These are phyloP conservation scores for Eimeria sp. DNA, from an alignment of 169 alveolate genomes.

Conservation along the genomic window DNA sequence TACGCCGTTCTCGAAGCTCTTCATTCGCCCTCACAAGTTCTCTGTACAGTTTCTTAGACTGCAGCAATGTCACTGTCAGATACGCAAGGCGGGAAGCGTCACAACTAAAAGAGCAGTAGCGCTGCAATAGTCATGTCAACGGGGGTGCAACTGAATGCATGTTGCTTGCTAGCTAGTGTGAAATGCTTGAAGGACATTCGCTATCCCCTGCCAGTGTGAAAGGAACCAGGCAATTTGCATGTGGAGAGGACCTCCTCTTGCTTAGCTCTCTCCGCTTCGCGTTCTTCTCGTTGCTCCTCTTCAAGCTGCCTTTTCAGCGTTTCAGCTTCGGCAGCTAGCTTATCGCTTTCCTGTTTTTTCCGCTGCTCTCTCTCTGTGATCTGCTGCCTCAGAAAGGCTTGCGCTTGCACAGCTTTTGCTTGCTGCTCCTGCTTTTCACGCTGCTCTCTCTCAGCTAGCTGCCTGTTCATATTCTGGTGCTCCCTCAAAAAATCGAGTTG, in stretches of 20 bases:
- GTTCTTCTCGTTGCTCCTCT: constrained; percentile 13
- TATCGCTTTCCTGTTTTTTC: background rate
- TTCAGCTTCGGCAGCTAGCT: constrained; percentile 29
- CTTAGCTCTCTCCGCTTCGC: constrained; percentile 33
- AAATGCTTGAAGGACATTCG: background rate
- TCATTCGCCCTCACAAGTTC: constrained; percentile 45
- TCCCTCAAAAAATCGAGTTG: constrained; percentile 8
- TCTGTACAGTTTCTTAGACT: constrained; percentile 22
- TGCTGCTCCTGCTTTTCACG: constrained; percentile 31
- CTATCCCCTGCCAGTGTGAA: constrained; percentile 4
- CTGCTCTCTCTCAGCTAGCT: constrained; percentile 16
- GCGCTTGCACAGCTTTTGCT: constrained; percentile 23
- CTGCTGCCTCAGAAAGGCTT: constrained; percentile 30
- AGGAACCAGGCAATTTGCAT: background rate
- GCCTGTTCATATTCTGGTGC: background rate
- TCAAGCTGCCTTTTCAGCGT: background rate
- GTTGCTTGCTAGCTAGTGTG: background rate
- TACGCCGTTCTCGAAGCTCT: constrained; percentile 16
- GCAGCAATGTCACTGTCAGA: constrained; percentile 24
- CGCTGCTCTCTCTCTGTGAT: constrained; percentile 18
- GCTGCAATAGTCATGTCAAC: background rate
- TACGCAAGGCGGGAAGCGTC: background rate
- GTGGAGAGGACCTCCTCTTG: constrained; percentile 46
- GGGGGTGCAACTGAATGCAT: too few species aligned
- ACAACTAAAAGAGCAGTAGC: background rate